A percentile compares a stretch with the other conserved stretches of the same genome.
Conservation (phyloP, 1,284 basidiomycete species). For the Acaromyces ingoldii region DNA sequence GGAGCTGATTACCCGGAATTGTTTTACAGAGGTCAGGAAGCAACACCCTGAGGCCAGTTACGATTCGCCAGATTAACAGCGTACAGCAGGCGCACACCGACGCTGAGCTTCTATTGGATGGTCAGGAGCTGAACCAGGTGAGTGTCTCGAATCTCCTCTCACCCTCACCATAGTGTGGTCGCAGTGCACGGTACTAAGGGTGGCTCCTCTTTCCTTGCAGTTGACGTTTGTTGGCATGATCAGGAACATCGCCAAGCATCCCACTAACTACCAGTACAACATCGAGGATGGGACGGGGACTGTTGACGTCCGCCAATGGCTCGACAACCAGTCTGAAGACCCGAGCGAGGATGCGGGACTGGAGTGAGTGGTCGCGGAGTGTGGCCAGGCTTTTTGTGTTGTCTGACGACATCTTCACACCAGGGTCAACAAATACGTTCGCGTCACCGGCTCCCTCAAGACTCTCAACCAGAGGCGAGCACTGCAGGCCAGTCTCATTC, state of each 20-base stretch:
- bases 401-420: neutral
- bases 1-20: slow-evolving; percentile 9
- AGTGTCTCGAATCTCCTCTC: slow-evolving; percentile 26
- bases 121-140: slow-evolving; percentile 74
- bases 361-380: slow-evolving; percentile 15
- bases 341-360: slow-evolving; percentile 40
- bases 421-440: slow-evolving; percentile 73
- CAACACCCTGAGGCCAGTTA: slow-evolving; percentile 69
- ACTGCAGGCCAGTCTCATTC: slow-evolving; percentile 57
- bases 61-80: slow-evolving; percentile 70
- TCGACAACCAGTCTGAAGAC: slow-evolving; percentile 63
- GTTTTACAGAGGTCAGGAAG: slow-evolving; percentile 23
- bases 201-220: slow-evolving; percentile 32
- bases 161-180: neutral
- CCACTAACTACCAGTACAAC: slow-evolving; percentile 75
- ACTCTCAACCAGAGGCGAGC: slow-evolving; percentile 74
- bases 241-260: slow-evolving; percentile 63
- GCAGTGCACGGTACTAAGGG: neutral
- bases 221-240: slow-evolving; percentile 73
- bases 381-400: neutral
- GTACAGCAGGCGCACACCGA: slow-evolving; percentile 80
- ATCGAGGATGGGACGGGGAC: slow-evolving; percentile 85
- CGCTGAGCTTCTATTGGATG: slow-evolving; percentile 79
- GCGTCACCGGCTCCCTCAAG: slow-evolving; percentile 86
- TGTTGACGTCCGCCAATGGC: slow-evolving; percentile 84